These are phyloP conservation scores for Smittium culicis DNA, from an alignment of 371 early-diverging fungal genomes.

Conservation along the genomic window DNA sequence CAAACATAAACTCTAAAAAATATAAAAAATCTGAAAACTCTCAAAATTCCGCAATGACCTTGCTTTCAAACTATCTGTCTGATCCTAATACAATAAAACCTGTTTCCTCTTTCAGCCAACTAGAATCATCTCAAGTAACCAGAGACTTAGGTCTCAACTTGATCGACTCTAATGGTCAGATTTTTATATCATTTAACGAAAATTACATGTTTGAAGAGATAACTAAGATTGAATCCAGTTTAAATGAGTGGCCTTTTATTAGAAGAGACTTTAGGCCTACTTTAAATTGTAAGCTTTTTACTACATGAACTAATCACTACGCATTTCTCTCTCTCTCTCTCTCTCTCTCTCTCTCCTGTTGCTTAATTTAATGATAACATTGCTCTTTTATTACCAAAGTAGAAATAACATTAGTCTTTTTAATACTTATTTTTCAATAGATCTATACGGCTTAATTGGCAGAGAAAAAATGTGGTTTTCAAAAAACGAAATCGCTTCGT, in stretches of 20 bases:
- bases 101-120: too few relatives aligned
- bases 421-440: background rate
- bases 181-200: conserved; percentile 3
- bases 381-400: too few relatives aligned
- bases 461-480: background rate
- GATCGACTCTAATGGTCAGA: background rate
- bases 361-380: too few relatives aligned
- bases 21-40: background rate
- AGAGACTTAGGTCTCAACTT: background rate
- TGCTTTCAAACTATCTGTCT: too few relatives aligned
- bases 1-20: background rate
- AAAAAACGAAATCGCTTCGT: background rate
- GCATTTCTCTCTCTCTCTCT: too few relatives aligned
- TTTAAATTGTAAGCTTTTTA: background rate
- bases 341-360: too few relatives aligned
- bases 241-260: conserved; percentile 5
- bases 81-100: too few relatives aligned
- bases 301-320: background rate
- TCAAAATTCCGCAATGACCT: too few relatives aligned
- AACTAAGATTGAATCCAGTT: background rate
- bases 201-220: background rate
- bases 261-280: background rate
- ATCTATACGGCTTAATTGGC: background rate
- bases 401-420: background rate
- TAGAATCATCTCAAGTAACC: too few relatives aligned